Evolutionary conservation across 2,329 filamentous ascomycete genomes (phyloP).

Genomic region (Scedosporium minutisporum): DNA sequence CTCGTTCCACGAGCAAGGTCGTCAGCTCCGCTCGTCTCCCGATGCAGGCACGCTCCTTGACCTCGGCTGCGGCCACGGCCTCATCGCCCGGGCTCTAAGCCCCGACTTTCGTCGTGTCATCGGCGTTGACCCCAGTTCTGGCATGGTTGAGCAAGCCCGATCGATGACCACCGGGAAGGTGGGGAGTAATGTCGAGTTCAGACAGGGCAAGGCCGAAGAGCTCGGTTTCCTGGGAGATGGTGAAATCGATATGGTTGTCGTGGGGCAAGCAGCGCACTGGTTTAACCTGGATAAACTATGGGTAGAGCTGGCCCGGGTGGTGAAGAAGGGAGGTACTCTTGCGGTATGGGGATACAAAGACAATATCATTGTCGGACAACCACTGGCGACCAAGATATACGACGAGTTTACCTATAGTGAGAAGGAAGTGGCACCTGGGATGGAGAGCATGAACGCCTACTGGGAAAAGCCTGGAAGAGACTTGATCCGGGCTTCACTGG

Average conservation of each 20-base stretch:
- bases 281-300: slow-evolving; percentile 49
- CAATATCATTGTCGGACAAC: slow-evolving; percentile 45
- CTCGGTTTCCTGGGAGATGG: slow-evolving; percentile 37
- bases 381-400: slow-evolving; percentile 41
- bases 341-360: slow-evolving; percentile 60
- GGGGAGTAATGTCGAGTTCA: slow-evolving; percentile 35
- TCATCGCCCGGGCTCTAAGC: slow-evolving; percentile 43
- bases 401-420: slow-evolving; percentile 45
- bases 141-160: slow-evolving; percentile 45
- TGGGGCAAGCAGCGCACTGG: slow-evolving; percentile 56
- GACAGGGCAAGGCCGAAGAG: slow-evolving; percentile 42
- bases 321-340: slow-evolving; percentile 46
- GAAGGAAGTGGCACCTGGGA: slow-evolving; percentile 30
- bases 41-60: slow-evolving; percentile 34
- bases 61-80: slow-evolving; percentile 54
- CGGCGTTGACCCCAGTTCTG: slow-evolving; percentile 46
- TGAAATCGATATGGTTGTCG: slow-evolving; percentile 40
- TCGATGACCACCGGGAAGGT: slow-evolving; percentile 23
- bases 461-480: slow-evolving; percentile 53
- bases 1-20: slow-evolving; percentile 33
- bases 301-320: slow-evolving; percentile 42
- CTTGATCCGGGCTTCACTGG: slow-evolving; percentile 41
- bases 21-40: not conserved
- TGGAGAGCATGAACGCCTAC: slow-evolving; percentile 43
- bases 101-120: slow-evolving; percentile 40